phyloP scores from a whole-genome alignment of 495 filamentous ascomycete species.

The Daldinia loculata region DNA sequence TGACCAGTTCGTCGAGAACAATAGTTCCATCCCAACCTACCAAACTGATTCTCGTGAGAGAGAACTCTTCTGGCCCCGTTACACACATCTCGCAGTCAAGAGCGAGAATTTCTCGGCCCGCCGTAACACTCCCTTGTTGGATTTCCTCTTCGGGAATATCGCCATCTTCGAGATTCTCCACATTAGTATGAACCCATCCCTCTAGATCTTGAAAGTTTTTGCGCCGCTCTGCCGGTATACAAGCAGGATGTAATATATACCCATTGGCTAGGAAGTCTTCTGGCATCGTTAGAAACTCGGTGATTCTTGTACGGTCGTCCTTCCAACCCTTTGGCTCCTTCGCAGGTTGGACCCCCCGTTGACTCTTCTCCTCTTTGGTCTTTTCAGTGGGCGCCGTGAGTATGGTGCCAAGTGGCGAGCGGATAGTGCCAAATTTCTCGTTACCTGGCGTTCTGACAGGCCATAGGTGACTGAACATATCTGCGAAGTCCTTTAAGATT shows the following conservation, averaged over 20 bases:
- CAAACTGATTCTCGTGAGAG: constrained; percentile 87
- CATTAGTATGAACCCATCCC: constrained; percentile 84
- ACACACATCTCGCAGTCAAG: constrained; percentile 98
- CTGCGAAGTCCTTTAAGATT: constrained; percentile 73
- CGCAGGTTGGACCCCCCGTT: constrained; percentile 64
- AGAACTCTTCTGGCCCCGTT: constrained; percentile 75
- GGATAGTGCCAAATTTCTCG: constrained; percentile 76
- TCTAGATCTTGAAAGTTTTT: constrained; percentile 58
- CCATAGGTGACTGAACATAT: constrained; percentile 89
- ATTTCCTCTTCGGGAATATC: constrained; percentile 72
- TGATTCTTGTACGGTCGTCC: constrained; percentile 78
- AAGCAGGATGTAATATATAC: constrained; percentile 80
- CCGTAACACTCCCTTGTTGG: constrained; percentile 81
- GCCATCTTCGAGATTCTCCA: constrained; percentile 72
- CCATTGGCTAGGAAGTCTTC: constrained; percentile 83
- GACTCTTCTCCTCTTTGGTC: constrained; percentile 65
- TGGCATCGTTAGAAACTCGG: constrained; percentile 72
- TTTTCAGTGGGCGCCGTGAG: constrained; percentile 72
- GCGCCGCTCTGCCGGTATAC: constrained; percentile 56
- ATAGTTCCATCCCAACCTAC: constrained; percentile 84
- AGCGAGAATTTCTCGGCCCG: constrained; percentile 79
- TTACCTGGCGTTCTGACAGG: constrained; percentile 87
- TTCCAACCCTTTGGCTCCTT: constrained; percentile 67
- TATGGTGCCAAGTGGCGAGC: constrained; percentile 83
- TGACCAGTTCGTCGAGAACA: constrained; percentile 89